Conservation (phyloP, 305 asterid species). For the Fraxinus velutina region DNA sequence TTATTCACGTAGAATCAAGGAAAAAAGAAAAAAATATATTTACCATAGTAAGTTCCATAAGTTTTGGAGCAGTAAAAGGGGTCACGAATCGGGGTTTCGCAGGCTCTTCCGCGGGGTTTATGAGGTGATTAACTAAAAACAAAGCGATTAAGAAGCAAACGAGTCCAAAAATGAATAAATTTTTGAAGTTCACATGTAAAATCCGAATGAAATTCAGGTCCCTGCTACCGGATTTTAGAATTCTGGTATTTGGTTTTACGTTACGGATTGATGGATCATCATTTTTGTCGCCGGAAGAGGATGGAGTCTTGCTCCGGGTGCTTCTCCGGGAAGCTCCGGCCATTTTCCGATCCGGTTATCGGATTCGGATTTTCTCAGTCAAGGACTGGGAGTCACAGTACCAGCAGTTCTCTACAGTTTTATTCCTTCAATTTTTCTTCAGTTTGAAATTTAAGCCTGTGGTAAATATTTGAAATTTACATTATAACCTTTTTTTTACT, state of each 20-base stretch:
- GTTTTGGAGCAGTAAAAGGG: slow-evolving; percentile 86
- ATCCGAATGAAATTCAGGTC: slow-evolving; percentile 38
- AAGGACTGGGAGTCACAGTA: too few species aligned
- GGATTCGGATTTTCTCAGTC: background rate
- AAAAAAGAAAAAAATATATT: background rate
- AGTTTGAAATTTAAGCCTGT: too few species aligned
- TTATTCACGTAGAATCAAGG: background rate
- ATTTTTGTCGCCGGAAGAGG: slow-evolving; percentile 20
- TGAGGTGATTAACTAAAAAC: slow-evolving; percentile 30
- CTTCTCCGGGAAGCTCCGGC: slow-evolving; percentile 51
- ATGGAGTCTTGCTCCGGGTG: slow-evolving; percentile 34
- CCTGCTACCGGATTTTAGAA: slow-evolving; percentile 31
- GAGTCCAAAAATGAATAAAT: slow-evolving; percentile 33
- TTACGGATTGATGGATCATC: slow-evolving; percentile 28
- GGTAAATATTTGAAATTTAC: too few species aligned
- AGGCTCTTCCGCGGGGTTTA: slow-evolving; percentile 37
- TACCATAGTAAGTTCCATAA: slow-evolving; percentile 91
- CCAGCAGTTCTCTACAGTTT: too few species aligned
- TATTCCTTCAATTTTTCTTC: too few species aligned
- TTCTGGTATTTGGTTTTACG: slow-evolving; percentile 21
- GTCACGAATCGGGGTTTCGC: slow-evolving; percentile 65
- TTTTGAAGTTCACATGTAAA: slow-evolving; percentile 23
- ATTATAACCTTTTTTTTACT: too few species aligned
- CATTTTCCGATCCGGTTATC: slow-evolving; percentile 31
- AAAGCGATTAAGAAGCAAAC: slow-evolving; percentile 37